These are phyloP conservation scores for Fusarium albidum DNA, from an alignment of 2,329 filamentous ascomycete genomes.

Conservation along the genomic window DNA sequence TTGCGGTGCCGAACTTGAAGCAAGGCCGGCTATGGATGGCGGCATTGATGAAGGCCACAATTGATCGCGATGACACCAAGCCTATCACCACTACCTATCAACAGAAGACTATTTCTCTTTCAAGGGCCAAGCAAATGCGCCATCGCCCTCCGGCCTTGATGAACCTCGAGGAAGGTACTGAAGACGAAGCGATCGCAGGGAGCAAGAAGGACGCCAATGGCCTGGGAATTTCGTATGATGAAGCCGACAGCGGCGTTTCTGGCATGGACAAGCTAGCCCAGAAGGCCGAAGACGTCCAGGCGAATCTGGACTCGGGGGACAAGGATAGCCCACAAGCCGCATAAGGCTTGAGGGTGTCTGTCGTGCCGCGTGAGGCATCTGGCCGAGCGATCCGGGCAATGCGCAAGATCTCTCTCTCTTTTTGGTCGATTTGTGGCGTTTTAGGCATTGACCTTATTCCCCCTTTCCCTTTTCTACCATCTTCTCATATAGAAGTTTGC, in stretches of 20 bases:
- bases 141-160: constrained; percentile 91
- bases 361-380: not conserved
- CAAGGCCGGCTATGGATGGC: constrained; percentile 97
- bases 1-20: constrained; percentile 90
- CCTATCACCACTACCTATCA: constrained; percentile 92
- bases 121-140: constrained; percentile 86
- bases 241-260: constrained; percentile 53
- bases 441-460: constrained; percentile 19
- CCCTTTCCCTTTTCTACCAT: constrained; percentile 13
- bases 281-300: constrained; percentile 45
- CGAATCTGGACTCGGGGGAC: constrained; percentile 40
- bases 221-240: constrained; percentile 53
- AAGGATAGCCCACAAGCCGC: constrained; percentile 38
- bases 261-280: constrained; percentile 51
- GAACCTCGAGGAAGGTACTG: constrained; percentile 62
- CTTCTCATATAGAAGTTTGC: constrained; percentile 34
- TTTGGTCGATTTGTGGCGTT: constrained; percentile 23
- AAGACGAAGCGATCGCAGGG: constrained; percentile 39
- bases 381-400: not conserved
- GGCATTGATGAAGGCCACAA: constrained; percentile 97
- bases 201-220: constrained; percentile 44
- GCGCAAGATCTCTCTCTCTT: not conserved
- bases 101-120: constrained; percentile 93
- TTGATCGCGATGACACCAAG: constrained; percentile 85
- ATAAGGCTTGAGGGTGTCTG: constrained; percentile 16